phyloP scores from a whole-genome alignment of 768 basidiomycete species.

The Trametes cubensis region DNA sequence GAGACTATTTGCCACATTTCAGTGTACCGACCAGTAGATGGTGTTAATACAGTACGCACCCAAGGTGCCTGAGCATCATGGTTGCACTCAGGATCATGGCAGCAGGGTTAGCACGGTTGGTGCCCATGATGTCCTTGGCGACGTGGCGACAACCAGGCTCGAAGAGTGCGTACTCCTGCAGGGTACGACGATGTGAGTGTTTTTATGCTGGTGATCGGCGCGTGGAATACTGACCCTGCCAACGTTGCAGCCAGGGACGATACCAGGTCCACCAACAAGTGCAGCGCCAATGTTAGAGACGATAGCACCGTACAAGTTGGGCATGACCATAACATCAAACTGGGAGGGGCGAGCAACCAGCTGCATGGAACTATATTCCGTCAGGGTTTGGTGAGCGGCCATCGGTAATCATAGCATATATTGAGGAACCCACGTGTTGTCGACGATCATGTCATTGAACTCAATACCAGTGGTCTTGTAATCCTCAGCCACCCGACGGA shows the following conservation, averaged over 20 bases:
- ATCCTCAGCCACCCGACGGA: constrained; percentile 94
- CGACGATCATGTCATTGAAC: constrained; percentile 98
- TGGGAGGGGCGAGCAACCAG: constrained; percentile 94
- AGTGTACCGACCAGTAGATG: constrained; percentile 21
- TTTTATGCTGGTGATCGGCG: background rate
- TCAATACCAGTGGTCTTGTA: constrained; percentile 91
- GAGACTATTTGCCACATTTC: constrained; percentile 56
- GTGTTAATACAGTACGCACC: constrained; percentile 52
- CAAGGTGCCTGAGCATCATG: constrained; percentile 97
- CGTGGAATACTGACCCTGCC: constrained; percentile 63
- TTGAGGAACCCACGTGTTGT: constrained; percentile 77
- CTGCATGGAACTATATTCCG: constrained; percentile 82
- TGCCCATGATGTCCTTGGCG: constrained; percentile 94
- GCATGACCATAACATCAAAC: constrained; percentile 99
- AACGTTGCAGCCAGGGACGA: constrained; percentile 98
- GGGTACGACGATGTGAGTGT: constrained; percentile 15
- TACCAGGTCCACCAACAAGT: constrained; percentile 96
- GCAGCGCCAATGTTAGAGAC: constrained; percentile 98
- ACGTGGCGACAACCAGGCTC: constrained; percentile 98
- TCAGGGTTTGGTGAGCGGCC: constrained; percentile 3
- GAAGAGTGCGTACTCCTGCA: constrained; percentile 93
- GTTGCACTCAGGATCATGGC: constrained; percentile 97
- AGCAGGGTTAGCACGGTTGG: constrained; percentile 93
- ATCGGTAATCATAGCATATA: background rate
- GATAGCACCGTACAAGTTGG: constrained; percentile 95